Evolutionary conservation across 371 early-diverging fungal genomes (phyloP), one percentile per base, ranked within the genome.

Genomic region (Cokeromyces recurvatus): DNA sequence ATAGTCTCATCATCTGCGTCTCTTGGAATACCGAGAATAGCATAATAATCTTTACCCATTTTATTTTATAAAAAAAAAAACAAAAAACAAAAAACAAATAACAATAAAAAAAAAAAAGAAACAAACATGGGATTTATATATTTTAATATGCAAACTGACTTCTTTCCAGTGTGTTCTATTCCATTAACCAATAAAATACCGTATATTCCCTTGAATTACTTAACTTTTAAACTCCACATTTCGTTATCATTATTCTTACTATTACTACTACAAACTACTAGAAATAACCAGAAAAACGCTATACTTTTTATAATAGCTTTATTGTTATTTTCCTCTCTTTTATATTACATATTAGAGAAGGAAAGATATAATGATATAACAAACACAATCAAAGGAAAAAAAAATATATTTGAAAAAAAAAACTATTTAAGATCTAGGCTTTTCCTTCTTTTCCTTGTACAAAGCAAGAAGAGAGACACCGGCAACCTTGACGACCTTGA

Each of bases 361-460:
- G n/a, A n/a, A n/a, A n/a, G n/a, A n/a, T n/a, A n/a, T n/a, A n/a
- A n/a, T n/a, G n/a, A n/a, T n/a, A 20, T 11, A 38, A 38, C 19
- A 20, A 11, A 15, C 7, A 17, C 9, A 38, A 4, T 19, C 38
- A 38, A 38, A 20, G 19, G 19, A 20, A 38, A 38, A 38, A 19
- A 38, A 38, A 38, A 17, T 11, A 12, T 15, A 20, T 8, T 8
- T 8, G 29, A 29, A 29, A n/a, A 34, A 15, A 41, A 9, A 34
- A 19, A 40, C 38, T 24, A 62, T 68, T 85, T 95, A 97, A 62
- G 93, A 90, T 68, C 95, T 84, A 66, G 98, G 96, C 87, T 97
- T 98, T 79, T 97, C 98, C 87, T 99, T 99, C 96, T 99, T 99
- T 81, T 99, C 99, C 86, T 95, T 99, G 86, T 91, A 98, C 75